Percentiles rank a stretch among this genome's conserved stretches.
Evolutionary conservation across 176 grass and related monocot genomes (phyloP).

Genomic region (Bromus sterilis): DNA sequence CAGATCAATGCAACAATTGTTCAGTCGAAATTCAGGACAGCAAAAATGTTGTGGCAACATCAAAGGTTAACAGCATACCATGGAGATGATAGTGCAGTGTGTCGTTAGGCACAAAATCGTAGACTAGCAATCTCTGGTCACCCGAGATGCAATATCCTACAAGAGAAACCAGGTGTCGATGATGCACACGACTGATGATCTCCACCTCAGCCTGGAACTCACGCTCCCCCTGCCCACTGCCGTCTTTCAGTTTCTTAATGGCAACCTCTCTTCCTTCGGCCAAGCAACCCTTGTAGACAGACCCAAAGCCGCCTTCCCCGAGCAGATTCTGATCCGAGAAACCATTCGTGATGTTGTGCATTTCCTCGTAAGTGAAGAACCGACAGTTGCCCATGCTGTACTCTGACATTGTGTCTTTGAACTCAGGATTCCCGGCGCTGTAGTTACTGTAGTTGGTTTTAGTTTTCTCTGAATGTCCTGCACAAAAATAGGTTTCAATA

Average conservation of each 20-base stretch:
- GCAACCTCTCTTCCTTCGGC: conserved; percentile 82
- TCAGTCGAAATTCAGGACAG: background rate
- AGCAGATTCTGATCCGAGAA: conserved; percentile 76
- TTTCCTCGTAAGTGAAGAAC: conserved; percentile 61
- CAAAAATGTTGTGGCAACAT: background rate
- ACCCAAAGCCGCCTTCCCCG: conserved; percentile 94
- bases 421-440: conserved; percentile 39
- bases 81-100: conserved; percentile 93
- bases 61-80: conserved; percentile 38
- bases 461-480: conserved; percentile 23
- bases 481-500: background rate
- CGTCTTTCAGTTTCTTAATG: conserved; percentile 73
- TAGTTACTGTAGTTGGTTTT: conserved; percentile 49
- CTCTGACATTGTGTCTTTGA: conserved; percentile 51
- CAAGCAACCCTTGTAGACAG: conserved; percentile 83
- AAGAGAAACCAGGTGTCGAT: conserved; percentile 93
- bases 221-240: conserved; percentile 75
- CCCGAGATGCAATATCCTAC: conserved; percentile 87
- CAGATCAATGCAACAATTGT: background rate
- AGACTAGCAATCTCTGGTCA: conserved; percentile 81
- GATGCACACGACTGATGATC: conserved; percentile 94
- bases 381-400: conserved; percentile 56
- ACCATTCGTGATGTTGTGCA: conserved; percentile 71
- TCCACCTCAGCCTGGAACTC: conserved; percentile 97
- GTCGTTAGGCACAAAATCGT: conserved; percentile 82